Conservation (phyloP, 331 rosid genomes). For the Quercus phellos region DNA sequence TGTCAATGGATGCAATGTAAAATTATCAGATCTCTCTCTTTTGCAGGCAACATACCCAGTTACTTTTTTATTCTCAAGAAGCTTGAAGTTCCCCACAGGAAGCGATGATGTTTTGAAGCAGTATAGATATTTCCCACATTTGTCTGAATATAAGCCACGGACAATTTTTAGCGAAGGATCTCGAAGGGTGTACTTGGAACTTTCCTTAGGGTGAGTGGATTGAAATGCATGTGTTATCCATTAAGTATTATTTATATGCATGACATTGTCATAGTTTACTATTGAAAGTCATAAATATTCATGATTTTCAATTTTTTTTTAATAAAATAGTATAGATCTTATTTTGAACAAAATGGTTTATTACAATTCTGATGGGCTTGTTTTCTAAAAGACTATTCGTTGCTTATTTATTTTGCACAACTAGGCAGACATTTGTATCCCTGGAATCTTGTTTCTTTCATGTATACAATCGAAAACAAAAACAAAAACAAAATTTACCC, state of each 20-base stretch:
- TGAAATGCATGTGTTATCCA: conserved; percentile 10
- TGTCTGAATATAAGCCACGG: conserved; percentile 44
- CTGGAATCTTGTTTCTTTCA: neutral
- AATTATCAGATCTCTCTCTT: conserved; percentile 20
- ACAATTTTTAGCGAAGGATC: conserved; percentile 33
- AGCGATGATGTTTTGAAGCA: conserved; percentile 47
- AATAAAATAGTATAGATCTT: neutral
- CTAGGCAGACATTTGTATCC: neutral
- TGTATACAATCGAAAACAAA: neutral
- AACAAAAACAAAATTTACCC: too few species aligned
- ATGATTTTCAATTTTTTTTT: neutral
- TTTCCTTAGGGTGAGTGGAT: conserved; percentile 80
- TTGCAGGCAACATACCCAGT: conserved; percentile 85
- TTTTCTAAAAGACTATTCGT: neutral
- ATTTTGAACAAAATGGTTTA: neutral
- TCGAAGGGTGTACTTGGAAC: conserved; percentile 71
- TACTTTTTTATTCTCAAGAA: conserved; percentile 69
- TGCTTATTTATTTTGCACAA: neutral
- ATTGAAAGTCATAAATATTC: neutral
- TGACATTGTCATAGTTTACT: neutral
- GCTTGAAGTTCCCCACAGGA: conserved; percentile 73
- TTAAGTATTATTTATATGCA: conserved; percentile 9
- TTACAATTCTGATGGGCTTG: neutral
- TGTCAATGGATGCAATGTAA: conserved; percentile 17
- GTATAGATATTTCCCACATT: conserved; percentile 49